These are phyloP conservation scores for Dryadomyces sulphureus DNA, from an alignment of 2,329 filamentous ascomycete species.

Conservation along the genomic window DNA sequence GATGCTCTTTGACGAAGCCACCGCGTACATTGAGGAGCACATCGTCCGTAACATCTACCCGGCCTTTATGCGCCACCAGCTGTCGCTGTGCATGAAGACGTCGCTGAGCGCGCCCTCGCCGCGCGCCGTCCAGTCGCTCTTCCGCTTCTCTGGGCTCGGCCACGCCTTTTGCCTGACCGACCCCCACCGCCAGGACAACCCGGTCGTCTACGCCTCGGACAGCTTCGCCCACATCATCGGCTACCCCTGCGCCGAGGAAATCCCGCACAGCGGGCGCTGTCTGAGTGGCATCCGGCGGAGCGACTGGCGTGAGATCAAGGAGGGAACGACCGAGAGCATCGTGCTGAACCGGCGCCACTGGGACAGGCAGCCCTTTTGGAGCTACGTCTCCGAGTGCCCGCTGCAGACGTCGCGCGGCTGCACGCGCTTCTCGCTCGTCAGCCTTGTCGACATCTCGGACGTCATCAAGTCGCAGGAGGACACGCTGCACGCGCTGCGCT, in stretches of 20 bases:
- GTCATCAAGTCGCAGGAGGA: slow-evolving; percentile 34
- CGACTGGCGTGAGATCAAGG: slow-evolving; percentile 14
- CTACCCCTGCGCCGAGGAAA: slow-evolving; percentile 29
- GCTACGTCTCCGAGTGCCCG: slow-evolving; percentile 38
- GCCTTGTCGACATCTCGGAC: slow-evolving; percentile 42
- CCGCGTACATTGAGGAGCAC: slow-evolving; percentile 24
- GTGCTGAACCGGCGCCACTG: slow-evolving; percentile 31
- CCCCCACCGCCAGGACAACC: slow-evolving; percentile 31
- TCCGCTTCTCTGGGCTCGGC: slow-evolving; percentile 29
- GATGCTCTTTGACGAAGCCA: slow-evolving; percentile 23
- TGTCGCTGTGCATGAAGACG: slow-evolving; percentile 26
- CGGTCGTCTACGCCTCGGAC: slow-evolving; percentile 34
- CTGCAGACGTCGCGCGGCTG: slow-evolving; percentile 32
- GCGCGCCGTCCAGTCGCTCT: slow-evolving; percentile 14
- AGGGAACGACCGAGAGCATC: slow-evolving; percentile 19
- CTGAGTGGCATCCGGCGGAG: slow-evolving; percentile 26
- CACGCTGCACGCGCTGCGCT: slow-evolving; percentile 32
- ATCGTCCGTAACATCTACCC: slow-evolving; percentile 30
- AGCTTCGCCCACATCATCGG: slow-evolving; percentile 33
- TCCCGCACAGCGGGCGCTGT: slow-evolving; percentile 32
- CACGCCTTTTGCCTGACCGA: slow-evolving; percentile 44
- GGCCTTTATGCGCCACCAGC: slow-evolving; percentile 33
- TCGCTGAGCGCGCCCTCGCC: slow-evolving; percentile 23
- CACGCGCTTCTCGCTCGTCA: slow-evolving; percentile 37
- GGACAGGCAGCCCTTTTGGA: slow-evolving; percentile 37